A percentile compares a stretch with the other conserved stretches of the same genome.
These are phyloP conservation scores for Ophiostoma himal-ulmi DNA, from an alignment of 2,329 filamentous ascomycete genomes.

Conservation along the genomic window DNA sequence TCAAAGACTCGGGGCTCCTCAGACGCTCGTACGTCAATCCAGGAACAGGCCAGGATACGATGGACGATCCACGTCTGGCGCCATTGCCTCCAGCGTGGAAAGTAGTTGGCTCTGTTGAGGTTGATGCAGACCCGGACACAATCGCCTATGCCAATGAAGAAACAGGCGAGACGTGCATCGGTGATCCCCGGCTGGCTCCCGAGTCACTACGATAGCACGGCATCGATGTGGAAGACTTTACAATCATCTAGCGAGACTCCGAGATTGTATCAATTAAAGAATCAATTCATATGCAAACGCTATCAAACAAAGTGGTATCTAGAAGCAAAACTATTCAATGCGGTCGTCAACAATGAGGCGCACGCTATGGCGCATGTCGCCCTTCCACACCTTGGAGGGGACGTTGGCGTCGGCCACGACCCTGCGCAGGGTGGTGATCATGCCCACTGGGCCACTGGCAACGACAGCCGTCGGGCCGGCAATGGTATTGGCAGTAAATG, in stretches of 20 bases:
- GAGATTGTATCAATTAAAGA: neutral
- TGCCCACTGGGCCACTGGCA: constrained; percentile 54
- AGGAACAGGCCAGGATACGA: neutral
- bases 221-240: neutral
- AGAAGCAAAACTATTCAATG: constrained; percentile 11
- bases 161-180: neutral
- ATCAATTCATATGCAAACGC: neutral
- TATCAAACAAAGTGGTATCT: constrained; percentile 5
- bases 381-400: constrained; percentile 50
- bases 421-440: constrained; percentile 52
- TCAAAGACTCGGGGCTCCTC: neutral
- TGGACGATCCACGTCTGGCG: neutral
- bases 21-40: neutral
- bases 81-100: neutral
- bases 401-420: constrained; percentile 51
- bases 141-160: neutral
- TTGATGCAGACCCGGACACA: neutral
- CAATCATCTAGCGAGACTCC: neutral
- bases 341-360: constrained; percentile 14
- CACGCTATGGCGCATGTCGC: constrained; percentile 34
- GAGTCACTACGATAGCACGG: neutral
- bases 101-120: neutral
- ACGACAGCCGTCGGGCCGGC: constrained; percentile 50
- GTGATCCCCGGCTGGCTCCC: neutral
- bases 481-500: constrained; percentile 44